Percentiles rank a stretch among this genome's conserved stretches.
These are phyloP conservation scores for Stephanodiscus minutulus DNA, from an alignment of 108 stramenopile species.

Conservation along the genomic window DNA sequence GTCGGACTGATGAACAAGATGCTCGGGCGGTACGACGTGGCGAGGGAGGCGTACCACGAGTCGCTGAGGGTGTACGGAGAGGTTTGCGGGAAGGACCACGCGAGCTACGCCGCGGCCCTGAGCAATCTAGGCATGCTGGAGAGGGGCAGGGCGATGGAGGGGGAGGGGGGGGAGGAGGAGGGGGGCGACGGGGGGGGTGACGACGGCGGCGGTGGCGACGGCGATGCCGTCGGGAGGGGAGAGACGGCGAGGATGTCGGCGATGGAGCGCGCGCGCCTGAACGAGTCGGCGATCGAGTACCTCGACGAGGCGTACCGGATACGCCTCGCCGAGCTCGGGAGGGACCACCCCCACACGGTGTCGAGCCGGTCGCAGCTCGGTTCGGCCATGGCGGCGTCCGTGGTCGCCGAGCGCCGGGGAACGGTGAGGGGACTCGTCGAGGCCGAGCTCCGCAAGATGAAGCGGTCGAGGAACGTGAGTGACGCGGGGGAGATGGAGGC, in stretches of 20 bases:
- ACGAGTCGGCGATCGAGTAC: slow-evolving; percentile 75
- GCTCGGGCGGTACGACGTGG: slow-evolving; percentile 67
- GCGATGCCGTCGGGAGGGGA: background rate
- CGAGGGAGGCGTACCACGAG: slow-evolving; percentile 61
- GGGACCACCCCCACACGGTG: slow-evolving; percentile 75
- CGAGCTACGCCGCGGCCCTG: slow-evolving; percentile 72
- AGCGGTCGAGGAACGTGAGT: slow-evolving; percentile 21
- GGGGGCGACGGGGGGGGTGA: background rate
- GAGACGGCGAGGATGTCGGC: slow-evolving; percentile 36
- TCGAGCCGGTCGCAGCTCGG: slow-evolving; percentile 67
- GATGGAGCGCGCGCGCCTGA: slow-evolving; percentile 70
- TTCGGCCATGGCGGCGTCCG: slow-evolving; percentile 70
- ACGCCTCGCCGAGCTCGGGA: slow-evolving; percentile 70
- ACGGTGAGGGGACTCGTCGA: slow-evolving; percentile 45
- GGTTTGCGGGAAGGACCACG: slow-evolving; percentile 81
- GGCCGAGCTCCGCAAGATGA: slow-evolving; percentile 48
- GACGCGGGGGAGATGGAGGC: slow-evolving; percentile 30
- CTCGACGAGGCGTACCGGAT: slow-evolving; percentile 79
- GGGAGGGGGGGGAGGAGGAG: slow-evolving; percentile 19
- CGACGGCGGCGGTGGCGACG: slow-evolving; percentile 1
- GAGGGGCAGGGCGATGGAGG: slow-evolving; percentile 69
- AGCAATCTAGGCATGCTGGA: slow-evolving; percentile 85
- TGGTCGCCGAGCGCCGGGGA: slow-evolving; percentile 41
- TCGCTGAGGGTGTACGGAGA: slow-evolving; percentile 69
- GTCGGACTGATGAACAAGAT: slow-evolving; percentile 79